Conservation (phyloP, 2,329 filamentous ascomycete genomes). For the Fusarium sp. region DNA sequence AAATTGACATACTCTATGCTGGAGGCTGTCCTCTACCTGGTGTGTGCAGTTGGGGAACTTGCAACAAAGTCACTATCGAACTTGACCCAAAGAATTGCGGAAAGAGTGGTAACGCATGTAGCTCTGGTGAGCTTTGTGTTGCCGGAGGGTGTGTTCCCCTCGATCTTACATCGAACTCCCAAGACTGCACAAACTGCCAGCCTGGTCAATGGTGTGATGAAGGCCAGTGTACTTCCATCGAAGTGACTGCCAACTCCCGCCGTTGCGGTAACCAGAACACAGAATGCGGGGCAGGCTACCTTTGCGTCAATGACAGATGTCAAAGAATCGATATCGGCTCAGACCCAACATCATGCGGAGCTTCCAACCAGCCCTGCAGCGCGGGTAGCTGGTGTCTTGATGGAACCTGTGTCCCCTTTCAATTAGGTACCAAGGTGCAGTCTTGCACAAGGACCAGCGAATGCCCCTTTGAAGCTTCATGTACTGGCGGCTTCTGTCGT, state of each 20-base stretch:
- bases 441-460: slow-evolving; percentile 17
- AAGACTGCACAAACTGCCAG: slow-evolving; percentile 11
- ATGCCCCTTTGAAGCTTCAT: slow-evolving; percentile 17
- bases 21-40: slow-evolving; percentile 31
- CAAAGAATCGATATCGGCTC: slow-evolving; percentile 31
- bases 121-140: slow-evolving; percentile 32
- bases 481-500: slow-evolving; percentile 15
- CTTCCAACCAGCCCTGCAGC: slow-evolving; percentile 14
- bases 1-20: slow-evolving; percentile 14
- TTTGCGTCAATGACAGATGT: slow-evolving; percentile 33
- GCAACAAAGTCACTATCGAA: slow-evolving; percentile 32
- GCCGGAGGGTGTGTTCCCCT: slow-evolving; percentile 28
- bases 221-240: slow-evolving; percentile 25
- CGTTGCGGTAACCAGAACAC: slow-evolving; percentile 6
- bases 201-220: slow-evolving; percentile 35
- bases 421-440: slow-evolving; percentile 32
- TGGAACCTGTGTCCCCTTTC: slow-evolving; percentile 25
- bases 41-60: slow-evolving; percentile 31
- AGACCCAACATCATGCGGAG: slow-evolving; percentile 25
- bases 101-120: slow-evolving; percentile 19
- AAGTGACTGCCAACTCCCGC: slow-evolving; percentile 23
- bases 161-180: background rate
- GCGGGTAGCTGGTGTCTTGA: slow-evolving; percentile 40
- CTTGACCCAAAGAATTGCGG: slow-evolving; percentile 28
- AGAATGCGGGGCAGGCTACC: slow-evolving; percentile 16